These are phyloP conservation scores for Vachellia collinsii DNA, from an alignment of 306 rosid genomes.

Conservation along the genomic window DNA sequence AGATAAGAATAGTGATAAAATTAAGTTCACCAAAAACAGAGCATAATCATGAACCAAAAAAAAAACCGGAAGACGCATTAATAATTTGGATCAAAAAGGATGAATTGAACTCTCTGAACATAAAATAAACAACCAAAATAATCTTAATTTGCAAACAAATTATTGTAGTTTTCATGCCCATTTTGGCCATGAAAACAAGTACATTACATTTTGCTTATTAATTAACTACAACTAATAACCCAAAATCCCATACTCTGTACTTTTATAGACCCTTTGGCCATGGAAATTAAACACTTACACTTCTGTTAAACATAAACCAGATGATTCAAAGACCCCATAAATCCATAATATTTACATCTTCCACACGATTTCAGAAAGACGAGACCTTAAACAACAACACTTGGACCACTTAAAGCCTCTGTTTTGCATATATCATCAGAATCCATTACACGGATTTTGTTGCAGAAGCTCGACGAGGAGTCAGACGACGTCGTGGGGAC, in stretches of 20 bases:
- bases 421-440: neutral
- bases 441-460: neutral
- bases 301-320: constrained; percentile 18
- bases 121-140: neutral
- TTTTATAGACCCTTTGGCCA: constrained; percentile 47
- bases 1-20: neutral
- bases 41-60: neutral
- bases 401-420: neutral
- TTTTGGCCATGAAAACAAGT: constrained; percentile 38
- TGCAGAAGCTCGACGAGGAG: constrained; percentile 53
- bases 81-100: neutral
- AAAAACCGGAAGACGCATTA: neutral
- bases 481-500: constrained; percentile 57
- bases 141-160: neutral
- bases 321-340: constrained; percentile 11
- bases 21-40: neutral
- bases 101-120: neutral
- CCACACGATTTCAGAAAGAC: constrained; percentile 23
- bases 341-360: constrained; percentile 47
- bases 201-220: constrained; percentile 3
- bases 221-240: neutral
- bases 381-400: constrained; percentile 4
- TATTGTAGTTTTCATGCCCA: constrained; percentile 28
- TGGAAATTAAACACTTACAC: neutral
- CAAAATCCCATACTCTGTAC: constrained; percentile 11